Evolutionary conservation across 306 rosid genomes (phyloP).

Genomic region (Cicer pinnatifidum): DNA sequence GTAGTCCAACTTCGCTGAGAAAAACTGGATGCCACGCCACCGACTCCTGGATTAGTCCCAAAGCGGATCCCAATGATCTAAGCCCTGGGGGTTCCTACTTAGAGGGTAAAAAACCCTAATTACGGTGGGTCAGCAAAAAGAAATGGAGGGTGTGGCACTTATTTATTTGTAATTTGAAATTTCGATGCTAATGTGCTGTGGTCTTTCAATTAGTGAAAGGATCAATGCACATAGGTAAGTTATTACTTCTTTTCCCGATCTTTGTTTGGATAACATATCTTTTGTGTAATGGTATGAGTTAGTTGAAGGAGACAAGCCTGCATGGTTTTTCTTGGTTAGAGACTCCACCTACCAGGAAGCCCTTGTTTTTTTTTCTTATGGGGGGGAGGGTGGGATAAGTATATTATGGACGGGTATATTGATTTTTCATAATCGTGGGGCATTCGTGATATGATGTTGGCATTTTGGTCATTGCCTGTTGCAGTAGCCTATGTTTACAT

Average conservation of each 20-base stretch:
- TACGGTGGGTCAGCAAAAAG: no score
- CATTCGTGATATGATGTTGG: background rate
- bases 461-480: background rate
- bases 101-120: no score
- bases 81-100: no score
- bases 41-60: no score
- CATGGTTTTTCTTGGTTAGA: background rate
- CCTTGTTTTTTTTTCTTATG: background rate
- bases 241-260: background rate
- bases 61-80: no score
- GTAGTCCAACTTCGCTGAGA: no score
- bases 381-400: background rate
- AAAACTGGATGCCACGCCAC: no score
- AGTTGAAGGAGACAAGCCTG: background rate
- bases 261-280: background rate
- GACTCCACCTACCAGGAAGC: background rate
- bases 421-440: slow-evolving; percentile 34
- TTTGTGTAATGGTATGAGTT: background rate
- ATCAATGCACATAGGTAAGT: background rate
- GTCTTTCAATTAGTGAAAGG: slow-evolving; percentile 15
- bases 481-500: background rate
- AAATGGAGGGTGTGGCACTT: background rate
- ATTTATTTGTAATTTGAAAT: background rate
- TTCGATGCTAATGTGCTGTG: slow-evolving; percentile 7
- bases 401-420: background rate